Percentiles rank a stretch among this genome's conserved stretches.
Evolutionary conservation across 2,329 filamentous ascomycete species (phyloP).

Genomic region (Immersiporthe knoxdaviesiana): DNA sequence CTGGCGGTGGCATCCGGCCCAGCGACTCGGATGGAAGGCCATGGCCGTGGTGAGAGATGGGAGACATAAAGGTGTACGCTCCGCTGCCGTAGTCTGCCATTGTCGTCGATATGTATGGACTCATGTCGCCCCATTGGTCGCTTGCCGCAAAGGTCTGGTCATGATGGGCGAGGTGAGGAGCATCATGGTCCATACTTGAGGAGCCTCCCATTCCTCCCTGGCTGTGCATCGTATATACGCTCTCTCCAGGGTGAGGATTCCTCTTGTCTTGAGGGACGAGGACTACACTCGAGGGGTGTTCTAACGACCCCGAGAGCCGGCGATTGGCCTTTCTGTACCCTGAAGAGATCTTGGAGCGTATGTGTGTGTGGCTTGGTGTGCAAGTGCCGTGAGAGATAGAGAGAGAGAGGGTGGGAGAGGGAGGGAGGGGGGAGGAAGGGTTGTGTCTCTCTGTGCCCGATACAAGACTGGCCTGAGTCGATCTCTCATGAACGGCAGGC

Average conservation of each 20-base stretch:
- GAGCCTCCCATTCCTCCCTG: conserved; percentile 45
- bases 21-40: conserved; percentile 55
- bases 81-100: conserved; percentile 67
- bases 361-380: conserved; percentile 30
- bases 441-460: conserved; percentile 35
- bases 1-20: conserved; percentile 58
- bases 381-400: conserved; percentile 36
- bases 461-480: conserved; percentile 40
- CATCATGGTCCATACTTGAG: conserved; percentile 51
- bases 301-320: not conserved
- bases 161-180: conserved; percentile 46
- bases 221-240: conserved; percentile 47
- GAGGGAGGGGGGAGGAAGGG: conserved; percentile 35
- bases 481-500: conserved; percentile 47
- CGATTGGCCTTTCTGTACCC: conserved; percentile 8
- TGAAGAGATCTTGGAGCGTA: conserved; percentile 1
- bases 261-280: not conserved
- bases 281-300: not conserved
- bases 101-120: conserved; percentile 68
- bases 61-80: conserved; percentile 62
- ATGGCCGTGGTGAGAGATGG: conserved; percentile 44
- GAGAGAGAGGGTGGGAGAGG: too few relatives aligned
- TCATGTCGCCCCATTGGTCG: conserved; percentile 61
- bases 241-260: conserved; percentile 8
- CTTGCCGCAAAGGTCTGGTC: conserved; percentile 48